A percentile compares a stretch with the other conserved stretches of the same genome.
phyloP scores from a whole-genome alignment of 768 basidiomycete genomes.

The Rhodosporidiobolus odoratus region DNA sequence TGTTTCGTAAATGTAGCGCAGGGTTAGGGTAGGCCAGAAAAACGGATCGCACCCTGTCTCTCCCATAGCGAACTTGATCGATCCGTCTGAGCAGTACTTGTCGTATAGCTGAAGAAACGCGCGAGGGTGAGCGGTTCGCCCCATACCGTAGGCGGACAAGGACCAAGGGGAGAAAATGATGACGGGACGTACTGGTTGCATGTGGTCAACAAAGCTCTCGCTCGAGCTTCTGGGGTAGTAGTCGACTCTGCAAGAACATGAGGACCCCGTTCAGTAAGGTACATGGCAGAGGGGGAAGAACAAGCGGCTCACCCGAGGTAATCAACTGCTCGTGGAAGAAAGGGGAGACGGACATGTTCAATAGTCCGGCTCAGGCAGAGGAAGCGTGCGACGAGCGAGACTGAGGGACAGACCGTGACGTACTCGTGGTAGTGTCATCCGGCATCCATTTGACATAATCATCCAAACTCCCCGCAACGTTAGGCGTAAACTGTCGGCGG shows the following conservation, averaged over 20 bases:
- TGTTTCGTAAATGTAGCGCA: too few species aligned
- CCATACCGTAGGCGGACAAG: too few species aligned
- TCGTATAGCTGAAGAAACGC: constrained; percentile 6
- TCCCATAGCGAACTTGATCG: constrained; percentile 38
- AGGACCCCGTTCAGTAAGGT: background rate
- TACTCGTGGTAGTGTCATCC: constrained; percentile 8
- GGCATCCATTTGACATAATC: constrained; percentile 37
- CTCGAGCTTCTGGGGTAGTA: constrained; percentile 27
- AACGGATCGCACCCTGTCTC: constrained; percentile 32
- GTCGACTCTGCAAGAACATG: constrained; percentile 1
- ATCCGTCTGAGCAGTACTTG: constrained; percentile 9
- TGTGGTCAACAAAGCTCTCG: constrained; percentile 22
- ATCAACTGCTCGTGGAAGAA: background rate
- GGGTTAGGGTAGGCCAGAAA: background rate
- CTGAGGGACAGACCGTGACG: background rate
- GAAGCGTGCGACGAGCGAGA: background rate
- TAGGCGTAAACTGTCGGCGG: constrained; percentile 35
- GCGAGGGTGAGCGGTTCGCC: too few species aligned
- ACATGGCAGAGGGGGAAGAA: background rate
- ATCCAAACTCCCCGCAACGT: constrained; percentile 19
- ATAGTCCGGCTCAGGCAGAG: background rate
- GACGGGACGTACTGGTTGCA: too few species aligned
- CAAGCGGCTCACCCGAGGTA: background rate
- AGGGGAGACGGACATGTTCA: too few species aligned
- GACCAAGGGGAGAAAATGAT: too few species aligned